Base-by-base conservation (phyloP, 176 grass and related monocot species). In the Tuctoria greenei region DNA sequence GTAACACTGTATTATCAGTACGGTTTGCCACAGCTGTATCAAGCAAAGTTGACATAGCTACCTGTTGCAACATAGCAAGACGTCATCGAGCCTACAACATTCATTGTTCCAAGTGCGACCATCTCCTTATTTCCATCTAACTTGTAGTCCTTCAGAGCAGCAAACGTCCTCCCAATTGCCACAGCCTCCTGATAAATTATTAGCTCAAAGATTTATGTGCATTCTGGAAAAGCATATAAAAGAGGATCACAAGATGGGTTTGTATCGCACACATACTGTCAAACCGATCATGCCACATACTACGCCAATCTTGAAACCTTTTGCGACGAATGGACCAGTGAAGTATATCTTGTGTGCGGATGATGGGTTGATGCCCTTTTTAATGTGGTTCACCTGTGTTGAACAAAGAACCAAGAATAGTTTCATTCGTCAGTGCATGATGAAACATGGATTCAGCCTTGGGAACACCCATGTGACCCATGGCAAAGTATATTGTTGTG, bases 41-140 rank as follows among this genome's bases (percentile, higher is more conserved):
- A 2, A 17, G 34, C n/a, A 59, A 47, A 46, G 11, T 62, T 66
- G 25, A 44, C 55, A n/a, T 21, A 65, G 10, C 15, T 81, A 90
- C 95, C 95, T 71, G 95, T 99, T 14, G 95, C 81, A 15, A 92
- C 75, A 77, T 99, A 99, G 74, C 95, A 99, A 59, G 95, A 99
- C 7, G 91, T 86, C 91, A 99, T 99, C 12, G 95, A 99, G 8
- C 95, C 95, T 66, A 90, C 71, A 23, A 95, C 60, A 40, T 99
- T 99, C 95, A 99, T 99, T 20, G 89, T 92, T 82, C 95, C 91
- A 74, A 99, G 78, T 23, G 95, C 95, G 41, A 99, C 79, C 95
- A 95, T 99, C 87, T 99, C 95, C 65, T 99, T 99, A 68, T 99
- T 99, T 72, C 95, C 95, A 84, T 99, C 91, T 38, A 95, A 64